Conservation (phyloP, 129 eudicot species). For the Gnaphalium uliginosum region DNA sequence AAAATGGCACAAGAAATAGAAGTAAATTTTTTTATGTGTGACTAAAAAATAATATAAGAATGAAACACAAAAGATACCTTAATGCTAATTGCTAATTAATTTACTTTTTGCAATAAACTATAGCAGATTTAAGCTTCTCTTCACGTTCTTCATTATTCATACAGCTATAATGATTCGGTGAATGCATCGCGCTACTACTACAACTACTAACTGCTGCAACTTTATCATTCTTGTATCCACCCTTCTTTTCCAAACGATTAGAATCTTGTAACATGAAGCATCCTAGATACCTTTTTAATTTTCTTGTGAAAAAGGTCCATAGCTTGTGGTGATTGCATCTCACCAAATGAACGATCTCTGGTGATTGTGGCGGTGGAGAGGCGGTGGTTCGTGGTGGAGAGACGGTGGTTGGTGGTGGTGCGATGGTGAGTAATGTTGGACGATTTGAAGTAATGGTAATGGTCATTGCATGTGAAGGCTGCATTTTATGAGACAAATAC, state of each 20-base stretch:
- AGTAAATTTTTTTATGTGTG: neutral
- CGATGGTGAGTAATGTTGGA: constrained; percentile 3
- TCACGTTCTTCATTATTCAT: constrained; percentile 46
- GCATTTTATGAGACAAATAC: neutral
- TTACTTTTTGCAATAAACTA: constrained; percentile 35
- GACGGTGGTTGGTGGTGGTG: constrained; percentile 1
- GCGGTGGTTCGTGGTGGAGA: neutral
- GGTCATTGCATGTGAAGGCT: neutral
- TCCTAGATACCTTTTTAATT: constrained; percentile 12
- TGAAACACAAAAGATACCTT: neutral
- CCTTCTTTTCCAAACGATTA: constrained; percentile 5
- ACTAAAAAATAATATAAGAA: neutral
- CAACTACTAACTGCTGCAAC: neutral
- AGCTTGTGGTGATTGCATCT: constrained; percentile 30
- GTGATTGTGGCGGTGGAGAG: constrained; percentile 17
- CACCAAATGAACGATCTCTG: constrained; percentile 16
- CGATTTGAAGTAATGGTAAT: neutral
- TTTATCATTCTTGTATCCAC: neutral
- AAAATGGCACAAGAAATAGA: no score
- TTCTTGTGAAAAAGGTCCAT: constrained; percentile 15
- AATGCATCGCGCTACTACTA: constrained; percentile 3
- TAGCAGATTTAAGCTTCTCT: constrained; percentile 40
- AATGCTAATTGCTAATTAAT: neutral
- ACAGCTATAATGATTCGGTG: constrained; percentile 34
- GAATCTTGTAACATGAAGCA: constrained; percentile 29